Evolutionary conservation across 1,284 basidiomycete species (phyloP).

Genomic region (Moesziomyces aphidis): DNA sequence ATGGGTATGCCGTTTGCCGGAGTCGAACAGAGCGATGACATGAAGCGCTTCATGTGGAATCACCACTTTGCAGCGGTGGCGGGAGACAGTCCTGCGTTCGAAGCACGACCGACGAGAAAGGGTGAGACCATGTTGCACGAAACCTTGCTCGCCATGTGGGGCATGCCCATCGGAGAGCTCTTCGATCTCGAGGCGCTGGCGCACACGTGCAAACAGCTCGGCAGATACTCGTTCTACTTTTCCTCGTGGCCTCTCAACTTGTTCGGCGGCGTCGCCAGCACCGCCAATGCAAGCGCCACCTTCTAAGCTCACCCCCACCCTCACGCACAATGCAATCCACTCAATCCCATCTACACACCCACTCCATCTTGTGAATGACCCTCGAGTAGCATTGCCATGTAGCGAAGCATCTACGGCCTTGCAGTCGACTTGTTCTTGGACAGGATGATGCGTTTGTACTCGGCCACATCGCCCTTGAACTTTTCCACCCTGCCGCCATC

Average conservation of each 20-base stretch:
- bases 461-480: slow-evolving; percentile 89
- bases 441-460: slow-evolving; percentile 80
- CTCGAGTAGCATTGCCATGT: too few species aligned
- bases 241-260: slow-evolving; percentile 68
- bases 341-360: too few species aligned
- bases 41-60: slow-evolving; percentile 72
- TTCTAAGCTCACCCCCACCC: slow-evolving; percentile 23
- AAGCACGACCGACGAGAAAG: slow-evolving; percentile 72
- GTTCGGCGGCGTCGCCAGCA: slow-evolving; percentile 69
- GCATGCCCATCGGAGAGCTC: slow-evolving; percentile 69
- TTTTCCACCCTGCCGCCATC: slow-evolving; percentile 84
- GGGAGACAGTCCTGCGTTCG: slow-evolving; percentile 79
- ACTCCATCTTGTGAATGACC: too few species aligned
- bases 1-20: slow-evolving; percentile 47
- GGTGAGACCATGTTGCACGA: slow-evolving; percentile 51
- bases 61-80: slow-evolving; percentile 81
- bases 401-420: not conserved
- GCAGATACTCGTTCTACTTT: slow-evolving; percentile 70
- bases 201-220: slow-evolving; percentile 57
- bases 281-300: slow-evolving; percentile 68
- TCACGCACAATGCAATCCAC: too few species aligned
- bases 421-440: slow-evolving; percentile 50
- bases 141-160: slow-evolving; percentile 55
- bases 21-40: slow-evolving; percentile 59
- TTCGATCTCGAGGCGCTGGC: slow-evolving; percentile 69